These are phyloP conservation scores for Boechera divaricarpa DNA, from an alignment of 345 rosid genomes.

Conservation along the genomic window DNA sequence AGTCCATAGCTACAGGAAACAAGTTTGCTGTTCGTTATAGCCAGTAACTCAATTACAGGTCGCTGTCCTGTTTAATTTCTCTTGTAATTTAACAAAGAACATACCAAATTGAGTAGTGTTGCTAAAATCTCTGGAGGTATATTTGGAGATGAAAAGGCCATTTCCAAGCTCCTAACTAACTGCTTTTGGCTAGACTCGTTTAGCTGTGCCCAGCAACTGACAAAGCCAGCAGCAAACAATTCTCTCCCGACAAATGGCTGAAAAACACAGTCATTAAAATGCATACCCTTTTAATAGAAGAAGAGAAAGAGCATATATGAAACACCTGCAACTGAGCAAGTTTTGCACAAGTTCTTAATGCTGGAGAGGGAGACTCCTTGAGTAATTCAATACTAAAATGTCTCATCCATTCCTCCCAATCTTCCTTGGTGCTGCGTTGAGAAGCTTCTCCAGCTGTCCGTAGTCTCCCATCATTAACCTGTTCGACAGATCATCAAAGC, in stretches of 20 bases:
- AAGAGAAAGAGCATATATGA: conserved; percentile 20
- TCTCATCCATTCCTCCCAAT: conserved; percentile 99
- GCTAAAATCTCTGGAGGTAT: conserved; percentile 99
- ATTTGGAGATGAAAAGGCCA: conserved; percentile 98
- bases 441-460: conserved; percentile 99
- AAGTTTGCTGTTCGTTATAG: conserved; percentile 12
- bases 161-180: conserved; percentile 91
- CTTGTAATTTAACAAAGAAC: conserved; percentile 22
- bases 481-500: conserved; percentile 32
- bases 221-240: conserved; percentile 99
- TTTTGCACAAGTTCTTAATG: conserved; percentile 93
- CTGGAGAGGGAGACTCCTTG: conserved; percentile 99
- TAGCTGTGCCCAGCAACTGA: conserved; percentile 97
- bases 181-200: conserved; percentile 88
- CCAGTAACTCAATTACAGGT: conserved; percentile 2
- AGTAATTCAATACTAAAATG: conserved; percentile 98
- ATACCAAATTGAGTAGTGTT: conserved; percentile 90
- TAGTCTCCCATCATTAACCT: conserved; percentile 91
- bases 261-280: conserved; percentile 48
- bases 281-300: conserved; percentile 24
- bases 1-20: conserved; percentile 19
- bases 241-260: conserved; percentile 99
- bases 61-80: not conserved
- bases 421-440: conserved; percentile 98
- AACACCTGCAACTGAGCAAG: conserved; percentile 95